These are phyloP conservation scores for Corymbia maculata DNA, from an alignment of 345 rosid species.

Conservation along the genomic window DNA sequence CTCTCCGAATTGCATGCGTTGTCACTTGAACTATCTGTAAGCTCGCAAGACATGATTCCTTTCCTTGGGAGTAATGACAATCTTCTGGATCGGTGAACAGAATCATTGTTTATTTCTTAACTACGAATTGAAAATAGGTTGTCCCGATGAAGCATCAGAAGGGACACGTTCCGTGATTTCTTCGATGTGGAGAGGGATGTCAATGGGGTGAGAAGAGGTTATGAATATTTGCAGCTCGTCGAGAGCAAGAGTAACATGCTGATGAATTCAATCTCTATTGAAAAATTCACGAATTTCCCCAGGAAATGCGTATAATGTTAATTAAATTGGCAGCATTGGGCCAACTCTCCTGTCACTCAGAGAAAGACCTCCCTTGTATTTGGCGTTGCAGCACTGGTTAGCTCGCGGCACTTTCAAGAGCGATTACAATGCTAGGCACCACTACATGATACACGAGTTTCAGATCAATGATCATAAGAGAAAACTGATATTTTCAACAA, in stretches of 20 bases:
- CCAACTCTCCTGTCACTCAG: background rate
- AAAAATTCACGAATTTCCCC: background rate
- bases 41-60: background rate
- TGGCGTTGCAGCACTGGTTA: background rate
- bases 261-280: background rate
- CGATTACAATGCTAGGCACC: background rate
- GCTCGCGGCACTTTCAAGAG: background rate
- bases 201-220: background rate
- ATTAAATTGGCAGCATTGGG: background rate
- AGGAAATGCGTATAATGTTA: background rate
- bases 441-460: background rate
- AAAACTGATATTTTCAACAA: background rate
- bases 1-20: background rate
- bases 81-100: background rate
- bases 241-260: background rate
- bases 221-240: background rate
- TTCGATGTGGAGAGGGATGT: background rate
- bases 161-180: background rate
- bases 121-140: background rate
- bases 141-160: background rate
- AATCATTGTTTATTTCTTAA: background rate
- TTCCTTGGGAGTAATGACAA: background rate
- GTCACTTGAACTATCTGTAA: background rate
- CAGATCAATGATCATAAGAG: background rate
- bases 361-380: background rate